Percentiles rank a stretch among this genome's conserved stretches.
Conservation (phyloP, 1,284 basidiomycete genomes). For the Ceratobasidium papillatum region DNA sequence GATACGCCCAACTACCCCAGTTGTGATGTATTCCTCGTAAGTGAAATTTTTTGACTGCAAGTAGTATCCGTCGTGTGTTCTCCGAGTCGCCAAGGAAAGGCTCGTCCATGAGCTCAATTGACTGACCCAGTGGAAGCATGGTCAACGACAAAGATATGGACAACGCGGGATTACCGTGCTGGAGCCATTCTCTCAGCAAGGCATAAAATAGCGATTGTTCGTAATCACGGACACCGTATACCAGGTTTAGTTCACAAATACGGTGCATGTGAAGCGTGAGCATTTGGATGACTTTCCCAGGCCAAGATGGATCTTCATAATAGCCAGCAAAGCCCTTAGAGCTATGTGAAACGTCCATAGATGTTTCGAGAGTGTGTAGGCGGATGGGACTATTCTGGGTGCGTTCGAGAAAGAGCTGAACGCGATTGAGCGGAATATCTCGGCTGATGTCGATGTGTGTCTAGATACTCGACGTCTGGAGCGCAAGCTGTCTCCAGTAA, state of each 20-base stretch:
- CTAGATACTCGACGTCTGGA: too few relatives aligned
- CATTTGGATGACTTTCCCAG: neutral
- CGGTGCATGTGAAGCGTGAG: neutral
- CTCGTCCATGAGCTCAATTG: too few relatives aligned
- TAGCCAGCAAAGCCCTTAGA: too few relatives aligned
- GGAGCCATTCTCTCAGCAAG: neutral
- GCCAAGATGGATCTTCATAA: neutral
- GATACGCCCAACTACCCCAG: neutral
- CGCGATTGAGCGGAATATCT: neutral
- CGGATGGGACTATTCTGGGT: neutral
- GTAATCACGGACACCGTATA: neutral
- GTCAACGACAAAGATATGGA: neutral
- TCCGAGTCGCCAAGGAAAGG: neutral
- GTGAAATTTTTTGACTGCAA: neutral
- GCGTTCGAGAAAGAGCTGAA: neutral
- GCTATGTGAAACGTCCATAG: too few relatives aligned
- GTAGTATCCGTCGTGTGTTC: neutral
- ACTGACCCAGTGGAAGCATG: neutral
- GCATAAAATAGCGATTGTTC: neutral
- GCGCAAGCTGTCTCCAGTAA: too few relatives aligned
- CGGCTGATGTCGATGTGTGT: too few relatives aligned
- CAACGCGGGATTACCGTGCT: neutral
- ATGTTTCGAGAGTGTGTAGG: neutral
- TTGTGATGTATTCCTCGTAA: neutral
- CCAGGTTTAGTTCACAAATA: neutral